Evolutionary conservation across 2,329 filamentous ascomycete species (phyloP).

Genomic region (Thermochaetoides dissita): DNA sequence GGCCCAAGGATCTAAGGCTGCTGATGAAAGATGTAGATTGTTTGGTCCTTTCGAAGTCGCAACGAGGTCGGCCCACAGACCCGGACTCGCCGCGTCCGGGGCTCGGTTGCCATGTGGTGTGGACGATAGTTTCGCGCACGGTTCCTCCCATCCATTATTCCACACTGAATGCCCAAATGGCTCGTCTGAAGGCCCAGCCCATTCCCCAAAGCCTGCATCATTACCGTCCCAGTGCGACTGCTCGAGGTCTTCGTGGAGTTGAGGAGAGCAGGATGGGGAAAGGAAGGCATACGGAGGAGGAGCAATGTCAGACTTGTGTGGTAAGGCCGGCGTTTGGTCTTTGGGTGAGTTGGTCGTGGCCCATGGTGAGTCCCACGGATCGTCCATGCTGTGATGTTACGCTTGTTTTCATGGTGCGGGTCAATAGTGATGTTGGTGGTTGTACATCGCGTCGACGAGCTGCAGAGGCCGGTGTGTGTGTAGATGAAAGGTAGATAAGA

Average conservation of each 20-base stretch:
- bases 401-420: constrained; percentile 13
- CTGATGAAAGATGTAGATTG: no score
- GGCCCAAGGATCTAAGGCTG: no score
- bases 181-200: constrained; percentile 19
- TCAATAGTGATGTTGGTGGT: neutral
- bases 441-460: no score
- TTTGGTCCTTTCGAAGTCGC: constrained; percentile 17
- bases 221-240: constrained; percentile 30
- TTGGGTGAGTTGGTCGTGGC: constrained; percentile 27
- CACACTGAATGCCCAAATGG: constrained; percentile 13
- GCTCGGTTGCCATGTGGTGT: constrained; percentile 16
- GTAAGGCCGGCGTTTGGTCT: constrained; percentile 18
- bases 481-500: no score
- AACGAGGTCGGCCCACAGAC: constrained; percentile 26
- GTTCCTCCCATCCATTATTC: constrained; percentile 12
- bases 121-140: constrained; percentile 11
- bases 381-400: constrained; percentile 34
- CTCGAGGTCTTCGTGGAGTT: constrained; percentile 15
- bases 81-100: constrained; percentile 23
- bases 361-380: constrained; percentile 52
- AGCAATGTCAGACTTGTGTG: constrained; percentile 24
- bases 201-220: constrained; percentile 25
- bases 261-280: constrained; percentile 19
- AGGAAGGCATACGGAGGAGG: constrained; percentile 30
- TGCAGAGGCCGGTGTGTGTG: no score